Conservation (phyloP, 2,329 filamentous ascomycete species). For the Zymoseptoria tritici region DNA sequence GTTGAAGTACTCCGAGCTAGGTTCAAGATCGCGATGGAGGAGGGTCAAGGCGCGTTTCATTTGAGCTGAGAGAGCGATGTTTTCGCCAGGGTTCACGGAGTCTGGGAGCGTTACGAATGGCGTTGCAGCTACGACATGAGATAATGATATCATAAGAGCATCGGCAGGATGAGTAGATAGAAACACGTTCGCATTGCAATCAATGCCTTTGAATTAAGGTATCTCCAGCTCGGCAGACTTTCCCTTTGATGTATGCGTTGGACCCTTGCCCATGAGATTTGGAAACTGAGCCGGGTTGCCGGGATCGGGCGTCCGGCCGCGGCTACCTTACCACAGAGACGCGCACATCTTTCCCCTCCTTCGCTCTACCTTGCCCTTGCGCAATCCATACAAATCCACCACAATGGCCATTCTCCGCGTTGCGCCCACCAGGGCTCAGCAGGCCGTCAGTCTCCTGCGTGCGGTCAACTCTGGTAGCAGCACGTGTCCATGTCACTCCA, state of each 20-base stretch:
- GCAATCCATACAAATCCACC: background rate
- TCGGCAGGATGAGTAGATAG: background rate
- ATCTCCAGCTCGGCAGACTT: background rate
- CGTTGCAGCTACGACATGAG: background rate
- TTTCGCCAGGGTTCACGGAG: background rate
- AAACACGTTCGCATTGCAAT: background rate
- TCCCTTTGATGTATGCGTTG: background rate
- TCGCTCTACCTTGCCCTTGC: background rate
- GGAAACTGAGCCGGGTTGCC: background rate
- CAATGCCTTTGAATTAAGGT: background rate
- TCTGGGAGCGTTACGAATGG: background rate
- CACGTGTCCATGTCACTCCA: conserved; percentile 85
- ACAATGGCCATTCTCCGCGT: conserved; percentile 33
- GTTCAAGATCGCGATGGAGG: conserved; percentile 77
- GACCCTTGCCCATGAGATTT: background rate
- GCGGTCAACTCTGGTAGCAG: conserved; percentile 83
- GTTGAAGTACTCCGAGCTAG: conserved; percentile 70
- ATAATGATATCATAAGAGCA: background rate
- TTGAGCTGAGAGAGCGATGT: conserved; percentile 38
- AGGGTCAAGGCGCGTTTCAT: conserved; percentile 97
- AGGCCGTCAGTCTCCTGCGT: conserved; percentile 66
- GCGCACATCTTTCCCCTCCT: background rate
- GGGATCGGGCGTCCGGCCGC: background rate
- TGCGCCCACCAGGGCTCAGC: conserved; percentile 43
- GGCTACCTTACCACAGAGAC: background rate